phyloP scores from a whole-genome alignment of 164 flowering plant species.

The Nelumbo lutea region DNA sequence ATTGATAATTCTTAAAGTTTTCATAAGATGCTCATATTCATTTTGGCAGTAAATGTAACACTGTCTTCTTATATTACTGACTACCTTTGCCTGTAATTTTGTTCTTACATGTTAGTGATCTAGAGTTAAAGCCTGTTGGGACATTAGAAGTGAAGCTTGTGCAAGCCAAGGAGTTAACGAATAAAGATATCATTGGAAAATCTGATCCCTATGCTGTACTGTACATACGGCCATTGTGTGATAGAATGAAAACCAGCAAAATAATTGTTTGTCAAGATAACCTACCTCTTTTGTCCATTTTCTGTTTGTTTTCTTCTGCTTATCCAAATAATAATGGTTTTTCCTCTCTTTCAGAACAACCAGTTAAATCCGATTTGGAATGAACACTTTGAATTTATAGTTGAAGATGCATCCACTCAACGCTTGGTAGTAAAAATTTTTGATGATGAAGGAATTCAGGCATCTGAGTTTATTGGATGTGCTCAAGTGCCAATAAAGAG shows the following conservation, averaged over 20 bases:
- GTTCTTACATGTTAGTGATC: slow-evolving; percentile 45
- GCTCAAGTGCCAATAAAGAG: slow-evolving; percentile 61
- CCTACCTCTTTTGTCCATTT: background rate
- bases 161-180: slow-evolving; percentile 86
- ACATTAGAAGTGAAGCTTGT: slow-evolving; percentile 94
- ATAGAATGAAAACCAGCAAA: slow-evolving; percentile 78
- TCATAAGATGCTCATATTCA: no score
- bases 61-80: no score
- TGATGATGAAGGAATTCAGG: slow-evolving; percentile 92
- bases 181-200: slow-evolving; percentile 91
- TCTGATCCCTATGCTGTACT: slow-evolving; percentile 93
- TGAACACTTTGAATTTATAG: slow-evolving; percentile 86
- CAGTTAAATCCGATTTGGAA: slow-evolving; percentile 96
- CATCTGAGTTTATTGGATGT: slow-evolving; percentile 86
- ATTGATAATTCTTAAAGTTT: no score
- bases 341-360: slow-evolving; percentile 57
- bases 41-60: no score
- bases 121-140: slow-evolving; percentile 94
- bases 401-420: slow-evolving; percentile 91
- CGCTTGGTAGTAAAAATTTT: slow-evolving; percentile 72
- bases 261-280: slow-evolving; percentile 55
- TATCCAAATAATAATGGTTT: background rate
- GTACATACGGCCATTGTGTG: slow-evolving; percentile 74
- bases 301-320: background rate
- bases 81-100: background rate